These are phyloP conservation scores for Candida caryicola DNA, from an alignment of 805 yeast species.

Conservation along the genomic window DNA sequence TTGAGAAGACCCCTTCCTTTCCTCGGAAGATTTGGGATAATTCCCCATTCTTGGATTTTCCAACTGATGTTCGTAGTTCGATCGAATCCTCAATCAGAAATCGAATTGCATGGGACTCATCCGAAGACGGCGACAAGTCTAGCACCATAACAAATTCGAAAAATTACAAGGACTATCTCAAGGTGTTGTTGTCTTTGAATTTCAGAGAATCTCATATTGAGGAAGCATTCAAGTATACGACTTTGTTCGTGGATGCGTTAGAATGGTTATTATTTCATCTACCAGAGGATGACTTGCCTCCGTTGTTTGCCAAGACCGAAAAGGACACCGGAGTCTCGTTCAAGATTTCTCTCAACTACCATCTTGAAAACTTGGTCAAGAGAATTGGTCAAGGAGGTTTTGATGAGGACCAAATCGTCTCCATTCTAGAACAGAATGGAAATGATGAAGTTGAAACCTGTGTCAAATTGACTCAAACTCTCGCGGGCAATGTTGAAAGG, in stretches of 20 bases:
- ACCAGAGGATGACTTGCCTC: constrained; percentile 92
- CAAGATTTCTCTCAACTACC: constrained; percentile 52
- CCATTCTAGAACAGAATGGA: constrained; percentile 40
- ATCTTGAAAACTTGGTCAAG: constrained; percentile 55
- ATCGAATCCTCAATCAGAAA: constrained; percentile 61
- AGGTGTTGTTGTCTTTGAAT: constrained; percentile 43
- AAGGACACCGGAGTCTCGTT: constrained; percentile 58
- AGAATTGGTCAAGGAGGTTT: constrained; percentile 66
- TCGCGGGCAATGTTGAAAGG: constrained; percentile 12
- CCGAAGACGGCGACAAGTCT: constrained; percentile 13
- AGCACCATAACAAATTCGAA: constrained; percentile 3
- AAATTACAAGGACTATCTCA: constrained; percentile 7
- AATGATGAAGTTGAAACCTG: constrained; percentile 52
- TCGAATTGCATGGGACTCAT: constrained; percentile 53
- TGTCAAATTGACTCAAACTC: constrained; percentile 44
- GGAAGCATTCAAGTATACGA: constrained; percentile 66
- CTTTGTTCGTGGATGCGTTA: constrained; percentile 49
- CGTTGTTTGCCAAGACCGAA: constrained; percentile 52
- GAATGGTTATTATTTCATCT: constrained; percentile 84
- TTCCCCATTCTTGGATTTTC: constrained; percentile 66
- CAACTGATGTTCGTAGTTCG: constrained; percentile 56
- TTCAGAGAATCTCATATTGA: constrained; percentile 66
- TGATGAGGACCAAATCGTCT: constrained; percentile 60
- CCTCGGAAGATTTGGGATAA: constrained; percentile 66
- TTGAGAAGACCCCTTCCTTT: constrained; percentile 20